Base-by-base conservation (phyloP, 1,284 basidiomycete species). In the Apiotrichum sp. region DNA sequence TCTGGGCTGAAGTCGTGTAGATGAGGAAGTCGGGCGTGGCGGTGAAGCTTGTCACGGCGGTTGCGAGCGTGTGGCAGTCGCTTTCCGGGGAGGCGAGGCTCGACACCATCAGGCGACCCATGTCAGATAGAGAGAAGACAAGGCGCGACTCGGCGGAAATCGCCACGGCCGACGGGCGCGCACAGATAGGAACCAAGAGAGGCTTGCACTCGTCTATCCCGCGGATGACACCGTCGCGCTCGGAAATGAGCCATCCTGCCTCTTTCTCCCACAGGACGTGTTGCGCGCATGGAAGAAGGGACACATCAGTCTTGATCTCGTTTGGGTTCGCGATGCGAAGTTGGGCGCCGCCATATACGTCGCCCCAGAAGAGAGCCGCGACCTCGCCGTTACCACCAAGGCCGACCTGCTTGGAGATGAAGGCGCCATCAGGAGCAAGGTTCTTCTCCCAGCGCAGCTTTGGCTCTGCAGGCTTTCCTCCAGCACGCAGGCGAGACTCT, bases 1-100 rank as follows among this genome's bases (percentile, higher is more conserved):
- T 84, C 68, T 98, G 95, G 0, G 89, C 77, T 4, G 84, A 85
- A 0, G 89, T 92, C 1, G 90, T 93, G 77, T 85, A 96, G 46
- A 96, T 86, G 36, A 97, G 77, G 70, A 92, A 93, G 13, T 84
- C 83, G 6, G 87, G 83, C 0, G 88, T 85, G n/a, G 89, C 63
- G 1, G 82, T 81, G 75, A 93, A 91, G 0, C 93, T 97, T 29
- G 84, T 93, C 22, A 80, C 84, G 58, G 85, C 86, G 2, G 80
- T 75, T 1, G 86, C 82, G 2, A 81, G 58, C 11, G 65, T 50
- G 9, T 65, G 87, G 61, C 33, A 75, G 61, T 62, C 69, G 0
- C 56, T 43, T 8, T 57, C 22, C 1, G 50, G 46, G 29, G 61
- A 41, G 36, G 54, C 58, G 8, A 72, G 67, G 3, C 79, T 74